Evolutionary conservation across 768 basidiomycete species (phyloP), one percentile per base, ranked within the genome.

Genomic region (Boletus sp.): DNA sequence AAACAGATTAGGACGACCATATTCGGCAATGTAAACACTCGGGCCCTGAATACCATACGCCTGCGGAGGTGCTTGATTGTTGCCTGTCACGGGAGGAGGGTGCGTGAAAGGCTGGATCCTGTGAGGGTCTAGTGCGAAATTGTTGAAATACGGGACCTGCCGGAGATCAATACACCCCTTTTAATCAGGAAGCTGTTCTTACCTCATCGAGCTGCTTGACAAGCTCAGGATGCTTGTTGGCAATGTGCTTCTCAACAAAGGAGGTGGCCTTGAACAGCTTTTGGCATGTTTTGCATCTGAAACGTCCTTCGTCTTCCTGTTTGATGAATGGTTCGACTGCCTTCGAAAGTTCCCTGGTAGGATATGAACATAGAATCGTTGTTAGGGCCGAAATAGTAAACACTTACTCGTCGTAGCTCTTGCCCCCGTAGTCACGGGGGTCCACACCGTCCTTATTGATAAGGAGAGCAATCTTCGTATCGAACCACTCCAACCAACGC

Each of bases 261-360:
- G 94, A 86, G 35, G 91, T 89, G 5, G 94, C 97, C 72, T 95
- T 95, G 86, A 99, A 99, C 20, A 98, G 80, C 77, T 99, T 99
- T 74, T 87, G 88, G 73, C 97, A 99, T 30, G 87, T 87, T 78
- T 92, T 96, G 78, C 97, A 99, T 61, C 97, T 82, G 77, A 91
- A 98, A 71, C 97, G 98, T 66, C 89, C 92, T 73, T 96, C 93
- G 63, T 98, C 96, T 73, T 98, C 96, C 70, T 94, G 90, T 75
- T 95, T 95, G 71, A 98, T 83, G 70, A 81, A 81, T 2, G 86
- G 86, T 54, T 90, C 89, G 24, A 88, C 85, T 12, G 87, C 80
- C 66, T 87, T 92, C 50, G 84, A 80, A 50, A 95, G 77, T 69
- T 95, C 94, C 63, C 95, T 97, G 67, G 44, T 39, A 4, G 5